Percentiles rank a stretch among this genome's conserved stretches.
phyloP scores from a whole-genome alignment of 495 filamentous ascomycete genomes.

The Neurospora terricola region DNA sequence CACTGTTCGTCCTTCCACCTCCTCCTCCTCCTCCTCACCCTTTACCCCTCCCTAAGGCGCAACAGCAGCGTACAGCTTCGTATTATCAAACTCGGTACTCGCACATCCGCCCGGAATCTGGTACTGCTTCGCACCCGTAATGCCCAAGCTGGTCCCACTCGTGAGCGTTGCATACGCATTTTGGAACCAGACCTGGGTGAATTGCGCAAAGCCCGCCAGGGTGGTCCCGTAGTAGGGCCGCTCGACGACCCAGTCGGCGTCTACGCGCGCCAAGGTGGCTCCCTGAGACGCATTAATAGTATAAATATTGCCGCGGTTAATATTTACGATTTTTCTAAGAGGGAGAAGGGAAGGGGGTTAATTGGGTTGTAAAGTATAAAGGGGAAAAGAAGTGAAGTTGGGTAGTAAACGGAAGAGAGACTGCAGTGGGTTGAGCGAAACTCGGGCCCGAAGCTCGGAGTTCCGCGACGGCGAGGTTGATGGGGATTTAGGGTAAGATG shows the following conservation, averaged over 20 bases:
- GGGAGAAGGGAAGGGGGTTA: neutral
- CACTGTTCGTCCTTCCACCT: neutral
- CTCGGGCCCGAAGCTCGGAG: neutral
- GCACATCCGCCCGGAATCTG: conserved; percentile 14
- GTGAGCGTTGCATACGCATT: conserved; percentile 9
- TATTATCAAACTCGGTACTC: conserved; percentile 11
- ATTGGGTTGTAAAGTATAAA: neutral
- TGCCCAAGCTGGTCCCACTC: conserved; percentile 4
- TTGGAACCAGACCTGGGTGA: conserved; percentile 22
- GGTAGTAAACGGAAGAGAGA: neutral
- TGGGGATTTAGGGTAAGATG: neutral
- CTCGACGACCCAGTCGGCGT: conserved; percentile 26
- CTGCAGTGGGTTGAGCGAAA: neutral
- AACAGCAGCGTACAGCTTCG: neutral
- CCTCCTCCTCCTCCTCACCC: neutral
- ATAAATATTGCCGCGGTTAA: conserved; percentile 5
- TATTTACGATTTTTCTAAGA: conserved; percentile 15
- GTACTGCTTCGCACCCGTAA: conserved; percentile 19
- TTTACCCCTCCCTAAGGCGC: neutral
- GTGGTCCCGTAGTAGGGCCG: conserved; percentile 14
- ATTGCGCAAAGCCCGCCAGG: conserved; percentile 14
- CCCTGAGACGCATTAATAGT: conserved; percentile 8
- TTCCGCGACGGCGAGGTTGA: neutral
- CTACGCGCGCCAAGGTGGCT: conserved; percentile 11
- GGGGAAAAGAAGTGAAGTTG: neutral